phyloP scores from a whole-genome alignment of 768 basidiomycete genomes.

The Dioszegia hungarica region DNA sequence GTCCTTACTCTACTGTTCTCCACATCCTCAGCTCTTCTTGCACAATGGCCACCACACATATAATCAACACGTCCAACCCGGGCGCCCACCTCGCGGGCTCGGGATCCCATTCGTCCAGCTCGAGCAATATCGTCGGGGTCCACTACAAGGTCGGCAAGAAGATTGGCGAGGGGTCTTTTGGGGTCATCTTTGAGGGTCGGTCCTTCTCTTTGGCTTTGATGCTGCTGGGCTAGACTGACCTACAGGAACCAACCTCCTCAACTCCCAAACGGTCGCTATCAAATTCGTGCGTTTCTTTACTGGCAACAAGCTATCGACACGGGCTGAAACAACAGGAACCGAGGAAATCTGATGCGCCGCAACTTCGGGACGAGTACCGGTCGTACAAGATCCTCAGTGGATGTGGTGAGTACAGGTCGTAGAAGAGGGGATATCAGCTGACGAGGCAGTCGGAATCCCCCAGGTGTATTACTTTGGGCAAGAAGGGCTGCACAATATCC shows the following conservation, averaged over 20 bases:
- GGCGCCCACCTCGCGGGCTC: slow-evolving; percentile 33
- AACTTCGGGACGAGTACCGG: slow-evolving; percentile 95
- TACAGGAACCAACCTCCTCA: slow-evolving; percentile 85
- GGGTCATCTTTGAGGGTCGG: slow-evolving; percentile 92
- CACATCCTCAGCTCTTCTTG: neutral
- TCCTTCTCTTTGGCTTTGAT: slow-evolving; percentile 61
- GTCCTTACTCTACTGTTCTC: neutral
- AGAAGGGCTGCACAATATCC: slow-evolving; percentile 96
- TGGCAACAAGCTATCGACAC: neutral
- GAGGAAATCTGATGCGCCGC: slow-evolving; percentile 95
- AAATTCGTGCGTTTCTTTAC: slow-evolving; percentile 77
- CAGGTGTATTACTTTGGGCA: slow-evolving; percentile 99
- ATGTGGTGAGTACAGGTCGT: slow-evolving; percentile 64
- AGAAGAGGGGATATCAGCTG: slow-evolving; percentile 7
- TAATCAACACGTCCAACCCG: slow-evolving; percentile 44
- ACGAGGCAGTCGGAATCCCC: slow-evolving; percentile 74
- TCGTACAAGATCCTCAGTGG: slow-evolving; percentile 92
- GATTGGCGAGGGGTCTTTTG: slow-evolving; percentile 95
- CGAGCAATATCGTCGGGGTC: slow-evolving; percentile 69
- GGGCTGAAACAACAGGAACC: slow-evolving; percentile 48
- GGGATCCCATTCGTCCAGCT: slow-evolving; percentile 40
- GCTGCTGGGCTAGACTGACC: slow-evolving; percentile 33
- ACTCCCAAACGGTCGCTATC: slow-evolving; percentile 98
- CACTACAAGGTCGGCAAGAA: slow-evolving; percentile 98
- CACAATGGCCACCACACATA: slow-evolving; percentile 45